A percentile compares a stretch with the other conserved stretches of the same genome.
phyloP scores from a whole-genome alignment of 2,329 filamentous ascomycete genomes.

The Dissoconium aciculare region DNA sequence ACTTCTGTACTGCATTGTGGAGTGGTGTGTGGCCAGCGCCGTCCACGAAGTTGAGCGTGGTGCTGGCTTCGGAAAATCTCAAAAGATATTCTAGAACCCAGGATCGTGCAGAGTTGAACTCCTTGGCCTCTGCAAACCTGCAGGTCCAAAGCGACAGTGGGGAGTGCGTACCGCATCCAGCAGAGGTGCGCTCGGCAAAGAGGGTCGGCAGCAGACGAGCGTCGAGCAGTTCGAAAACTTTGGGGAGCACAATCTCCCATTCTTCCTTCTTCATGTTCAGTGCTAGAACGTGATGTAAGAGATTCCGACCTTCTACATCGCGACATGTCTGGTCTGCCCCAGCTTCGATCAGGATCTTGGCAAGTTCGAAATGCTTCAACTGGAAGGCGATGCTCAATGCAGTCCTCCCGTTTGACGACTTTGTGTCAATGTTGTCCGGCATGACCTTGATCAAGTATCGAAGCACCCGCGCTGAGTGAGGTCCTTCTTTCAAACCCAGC shows the following conservation, averaged over 20 bases:
- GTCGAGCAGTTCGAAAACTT: constrained; percentile 45
- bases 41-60: constrained; percentile 39
- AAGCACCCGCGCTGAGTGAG: constrained; percentile 41
- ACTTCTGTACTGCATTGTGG: constrained; percentile 39
- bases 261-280: constrained; percentile 5
- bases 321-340: constrained; percentile 51
- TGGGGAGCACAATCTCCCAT: constrained; percentile 11
- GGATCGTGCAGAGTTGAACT: no score
- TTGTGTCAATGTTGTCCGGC: constrained; percentile 49
- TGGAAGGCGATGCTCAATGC: constrained; percentile 54
- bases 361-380: constrained; percentile 39
- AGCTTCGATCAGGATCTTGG: constrained; percentile 47
- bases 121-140: no score
- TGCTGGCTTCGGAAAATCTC: constrained; percentile 9
- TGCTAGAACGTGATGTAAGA: constrained; percentile 43
- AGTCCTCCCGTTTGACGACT: constrained; percentile 42
- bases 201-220: constrained; percentile 41
- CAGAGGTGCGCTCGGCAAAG: constrained; percentile 43
- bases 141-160: no score
- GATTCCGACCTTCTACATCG: constrained; percentile 47
- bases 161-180: no score
- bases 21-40: constrained; percentile 50
- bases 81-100: no score
- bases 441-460: constrained; percentile 49
- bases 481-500: constrained; percentile 21